These are phyloP conservation scores for Tetramitus jugosus DNA, from an alignment of 208 protist genomes.

Conservation along the genomic window DNA sequence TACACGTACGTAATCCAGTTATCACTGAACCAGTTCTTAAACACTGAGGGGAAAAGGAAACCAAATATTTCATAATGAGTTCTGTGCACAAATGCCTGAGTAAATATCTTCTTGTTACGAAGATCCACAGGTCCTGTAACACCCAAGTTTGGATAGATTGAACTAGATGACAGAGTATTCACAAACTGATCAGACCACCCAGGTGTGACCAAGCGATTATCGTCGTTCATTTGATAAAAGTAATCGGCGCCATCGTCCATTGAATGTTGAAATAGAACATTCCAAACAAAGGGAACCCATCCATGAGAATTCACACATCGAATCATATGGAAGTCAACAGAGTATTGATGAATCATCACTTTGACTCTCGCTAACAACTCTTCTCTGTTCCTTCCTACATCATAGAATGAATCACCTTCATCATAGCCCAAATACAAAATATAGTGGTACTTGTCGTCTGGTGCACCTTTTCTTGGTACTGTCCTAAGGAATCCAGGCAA, in stretches of 20 bases:
- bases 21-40: constrained; percentile 7
- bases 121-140: neutral
- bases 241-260: neutral
- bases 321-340: neutral
- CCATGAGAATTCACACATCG: neutral
- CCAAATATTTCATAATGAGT: constrained; percentile 4
- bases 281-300: neutral
- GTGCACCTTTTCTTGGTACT: neutral
- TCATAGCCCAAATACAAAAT: neutral
- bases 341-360: neutral
- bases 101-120: neutral
- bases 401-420: neutral
- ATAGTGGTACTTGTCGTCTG: neutral
- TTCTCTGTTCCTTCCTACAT: neutral
- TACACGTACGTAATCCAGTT: neutral
- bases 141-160: neutral
- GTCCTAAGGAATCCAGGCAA: neutral
- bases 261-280: neutral
- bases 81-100: neutral
- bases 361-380: neutral
- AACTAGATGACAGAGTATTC: neutral
- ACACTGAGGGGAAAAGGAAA: neutral
- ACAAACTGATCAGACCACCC: neutral
- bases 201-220: neutral
- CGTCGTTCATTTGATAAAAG: constrained; percentile 13